Conservation (phyloP, 176 grass and related monocot species). For the Oryza glaberrima region DNA sequence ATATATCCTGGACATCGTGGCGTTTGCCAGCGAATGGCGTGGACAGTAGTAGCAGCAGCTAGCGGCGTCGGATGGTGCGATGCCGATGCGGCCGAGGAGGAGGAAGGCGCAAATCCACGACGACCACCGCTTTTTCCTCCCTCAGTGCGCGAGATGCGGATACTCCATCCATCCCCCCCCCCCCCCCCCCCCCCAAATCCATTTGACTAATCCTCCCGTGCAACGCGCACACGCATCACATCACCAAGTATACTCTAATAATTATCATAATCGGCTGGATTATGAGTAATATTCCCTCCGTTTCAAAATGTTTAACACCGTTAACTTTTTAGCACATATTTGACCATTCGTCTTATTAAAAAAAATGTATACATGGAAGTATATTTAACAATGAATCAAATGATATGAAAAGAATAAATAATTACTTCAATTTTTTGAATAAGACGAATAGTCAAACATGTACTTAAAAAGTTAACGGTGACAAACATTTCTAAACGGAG, state of each 20-base stretch:
- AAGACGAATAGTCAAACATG: no score
- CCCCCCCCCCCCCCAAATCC: neutral
- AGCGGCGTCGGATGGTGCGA: neutral
- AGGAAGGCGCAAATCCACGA: constrained; percentile 21
- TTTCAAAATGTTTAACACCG: no score
- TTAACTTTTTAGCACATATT: no score
- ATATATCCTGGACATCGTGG: neutral
- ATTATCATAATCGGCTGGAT: neutral
- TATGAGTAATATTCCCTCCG: no score
- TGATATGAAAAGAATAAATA: no score
- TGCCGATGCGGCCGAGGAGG: neutral
- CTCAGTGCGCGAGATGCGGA: constrained; percentile 22
- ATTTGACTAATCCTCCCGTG: constrained; percentile 1
- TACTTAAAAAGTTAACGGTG: no score
- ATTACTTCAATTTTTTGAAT: no score
- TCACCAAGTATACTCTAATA: neutral
- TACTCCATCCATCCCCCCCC: neutral
- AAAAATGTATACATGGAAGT: no score
- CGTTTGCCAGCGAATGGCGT: constrained; percentile 32
- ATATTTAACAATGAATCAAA: no score
- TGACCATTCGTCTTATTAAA: no score
- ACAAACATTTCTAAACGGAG: no score
- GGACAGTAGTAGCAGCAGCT: neutral
- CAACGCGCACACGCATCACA: neutral
- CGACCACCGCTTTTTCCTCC: constrained; percentile 24